Base-by-base conservation (phyloP, 1,139 yeast genomes). In the Lodderomyces theae region DNA sequence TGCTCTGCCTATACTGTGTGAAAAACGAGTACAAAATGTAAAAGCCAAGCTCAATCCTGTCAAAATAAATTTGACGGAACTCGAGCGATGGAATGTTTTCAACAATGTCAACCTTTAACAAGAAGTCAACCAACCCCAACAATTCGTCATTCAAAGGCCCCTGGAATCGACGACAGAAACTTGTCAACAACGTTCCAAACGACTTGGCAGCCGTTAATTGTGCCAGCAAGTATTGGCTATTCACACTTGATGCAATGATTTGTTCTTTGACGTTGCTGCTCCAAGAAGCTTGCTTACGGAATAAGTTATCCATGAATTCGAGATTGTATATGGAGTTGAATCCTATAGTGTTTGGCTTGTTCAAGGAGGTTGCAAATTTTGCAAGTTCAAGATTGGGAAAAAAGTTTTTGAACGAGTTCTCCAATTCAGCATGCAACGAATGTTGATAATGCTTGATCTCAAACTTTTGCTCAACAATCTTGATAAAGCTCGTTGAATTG, bases 121-220 rank as follows among this genome's bases (percentile, higher is more conserved):
- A 65, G 28, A 70, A 65, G 10, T 72, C 58, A 2, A 80, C 71
- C 41, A 80, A 64, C 18, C 61, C 61, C 50, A 77, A 57, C 48
- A 74, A 71, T 1, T 68, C 57, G 0, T 60, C 41, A 39, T 58
- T 58, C 12, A 78, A 52, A 12, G 55, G 51, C 15, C 63, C 66
- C 26, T 61, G 56, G 46, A 59, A 71, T 35, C 60, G 61, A 41
- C 72, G 67, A 51, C 82, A 75, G 48, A 76, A 76, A 0, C 94
- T 79, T 0, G 94, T 82, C 23, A 86, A 49, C 12, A 89, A 64
- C 1, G 92, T 89, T 39, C 94, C 90, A 74, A 86, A 81, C 0
- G 95, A 77, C 53, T 82, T 82, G 3, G 87, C 82, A 21, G 85
- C 76, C 3, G 77, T 66, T 17, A 82, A 68, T 54, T 88, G 96